Percentiles rank a stretch among this genome's conserved stretches.
These are phyloP conservation scores for Neofusicoccum sp. DNA, from an alignment of 2,329 filamentous ascomycete species.

Conservation along the genomic window DNA sequence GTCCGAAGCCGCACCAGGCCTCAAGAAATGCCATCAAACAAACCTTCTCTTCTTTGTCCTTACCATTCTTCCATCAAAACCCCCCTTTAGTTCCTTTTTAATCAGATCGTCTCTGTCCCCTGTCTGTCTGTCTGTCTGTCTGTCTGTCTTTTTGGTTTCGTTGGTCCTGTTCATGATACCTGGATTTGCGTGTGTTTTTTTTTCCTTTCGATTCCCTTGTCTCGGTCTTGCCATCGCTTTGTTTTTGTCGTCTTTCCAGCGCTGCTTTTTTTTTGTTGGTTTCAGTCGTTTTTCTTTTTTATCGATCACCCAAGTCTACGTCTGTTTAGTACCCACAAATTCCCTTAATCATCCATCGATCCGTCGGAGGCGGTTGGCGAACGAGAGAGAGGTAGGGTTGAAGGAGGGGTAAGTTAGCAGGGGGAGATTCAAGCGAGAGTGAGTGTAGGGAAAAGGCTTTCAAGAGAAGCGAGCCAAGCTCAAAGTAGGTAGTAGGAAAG, in stretches of 20 bases:
- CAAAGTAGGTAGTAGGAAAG: no score
- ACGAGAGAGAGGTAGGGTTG: background rate
- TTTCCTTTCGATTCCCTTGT: background rate
- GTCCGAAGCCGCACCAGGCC: no score
- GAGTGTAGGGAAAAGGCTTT: background rate
- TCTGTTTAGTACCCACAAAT: background rate
- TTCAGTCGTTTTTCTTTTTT: background rate
- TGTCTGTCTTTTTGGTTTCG: background rate
- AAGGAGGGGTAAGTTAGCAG: background rate
- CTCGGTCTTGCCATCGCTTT: background rate
- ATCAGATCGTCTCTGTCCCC: constrained; percentile 8
- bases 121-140: background rate
- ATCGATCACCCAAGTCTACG: background rate
- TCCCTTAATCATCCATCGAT: constrained; percentile 10
- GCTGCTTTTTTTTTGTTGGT: background rate
- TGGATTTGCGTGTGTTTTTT: constrained; percentile 14
- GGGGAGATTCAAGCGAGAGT: background rate
- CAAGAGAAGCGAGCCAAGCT: no score
- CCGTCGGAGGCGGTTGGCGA: background rate
- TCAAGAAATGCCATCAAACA: constrained; percentile 5
- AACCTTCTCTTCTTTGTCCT: constrained; percentile 4
- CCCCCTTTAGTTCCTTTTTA: background rate
- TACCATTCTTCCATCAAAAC: background rate
- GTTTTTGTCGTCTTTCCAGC: constrained; percentile 12
- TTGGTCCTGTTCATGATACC: constrained; percentile 16